These are phyloP conservation scores for Pseudocercospora vitis DNA, from an alignment of 2,329 filamentous ascomycete genomes.

Conservation along the genomic window DNA sequence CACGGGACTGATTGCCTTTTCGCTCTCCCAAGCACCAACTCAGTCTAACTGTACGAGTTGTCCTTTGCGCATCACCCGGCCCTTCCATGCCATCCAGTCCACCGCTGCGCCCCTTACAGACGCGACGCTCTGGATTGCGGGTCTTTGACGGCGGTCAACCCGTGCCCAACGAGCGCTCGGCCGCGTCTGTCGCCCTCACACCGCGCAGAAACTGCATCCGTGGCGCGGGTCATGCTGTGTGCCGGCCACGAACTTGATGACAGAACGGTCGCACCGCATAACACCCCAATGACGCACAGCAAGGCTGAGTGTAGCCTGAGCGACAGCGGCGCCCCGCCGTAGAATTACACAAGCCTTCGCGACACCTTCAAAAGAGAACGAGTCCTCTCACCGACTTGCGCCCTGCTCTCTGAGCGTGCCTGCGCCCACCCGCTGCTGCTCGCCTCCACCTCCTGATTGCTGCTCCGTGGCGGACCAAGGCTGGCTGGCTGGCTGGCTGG, in stretches of 20 bases:
- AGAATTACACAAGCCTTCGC: background rate
- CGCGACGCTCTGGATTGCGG: conserved; percentile 13
- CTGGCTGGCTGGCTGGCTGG: no score
- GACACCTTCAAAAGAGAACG: no score
- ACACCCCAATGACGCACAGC: background rate
- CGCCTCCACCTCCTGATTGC: background rate
- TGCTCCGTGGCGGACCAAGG: no score
- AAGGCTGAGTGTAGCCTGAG: conserved; percentile 9
- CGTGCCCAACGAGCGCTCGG: no score
- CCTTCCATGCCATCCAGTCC: conserved; percentile 2
- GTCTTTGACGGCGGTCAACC: conserved; percentile 10
- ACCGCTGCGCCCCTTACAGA: conserved; percentile 11
- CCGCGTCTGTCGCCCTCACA: background rate
- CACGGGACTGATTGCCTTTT: no score
- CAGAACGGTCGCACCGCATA: background rate
- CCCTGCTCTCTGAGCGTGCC: background rate
- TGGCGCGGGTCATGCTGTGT: background rate
- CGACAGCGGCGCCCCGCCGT: background rate
- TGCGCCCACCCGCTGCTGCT: background rate
- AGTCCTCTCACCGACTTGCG: no score
- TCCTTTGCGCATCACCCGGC: background rate
- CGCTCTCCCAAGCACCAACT: no score
- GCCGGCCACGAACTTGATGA: conserved; percentile 6
- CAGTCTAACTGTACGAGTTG: background rate
- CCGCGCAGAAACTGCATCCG: background rate